phyloP scores from a whole-genome alignment of 2,329 filamentous ascomycete species.

The Lachnum nothofagi region DNA sequence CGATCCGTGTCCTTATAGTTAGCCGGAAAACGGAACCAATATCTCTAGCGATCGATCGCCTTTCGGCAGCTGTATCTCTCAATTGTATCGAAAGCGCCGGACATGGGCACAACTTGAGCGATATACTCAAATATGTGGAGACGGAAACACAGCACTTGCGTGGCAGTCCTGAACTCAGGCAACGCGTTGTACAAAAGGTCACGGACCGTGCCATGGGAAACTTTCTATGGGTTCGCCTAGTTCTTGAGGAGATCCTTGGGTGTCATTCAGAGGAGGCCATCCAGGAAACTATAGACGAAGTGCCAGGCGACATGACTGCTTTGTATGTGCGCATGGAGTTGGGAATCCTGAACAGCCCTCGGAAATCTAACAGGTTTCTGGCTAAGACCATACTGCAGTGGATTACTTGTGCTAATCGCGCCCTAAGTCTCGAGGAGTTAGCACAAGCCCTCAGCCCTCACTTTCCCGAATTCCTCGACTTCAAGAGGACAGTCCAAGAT shows the following conservation, averaged over 20 bases:
- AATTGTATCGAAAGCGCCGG: neutral
- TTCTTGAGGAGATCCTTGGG: conserved; percentile 28
- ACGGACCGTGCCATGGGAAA: conserved; percentile 29
- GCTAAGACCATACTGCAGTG: conserved; percentile 6
- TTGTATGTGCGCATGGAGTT: conserved; percentile 34
- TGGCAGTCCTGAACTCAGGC: conserved; percentile 2
- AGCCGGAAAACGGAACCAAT: neutral
- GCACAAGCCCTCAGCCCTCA: conserved; percentile 1
- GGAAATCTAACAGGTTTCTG: conserved; percentile 5
- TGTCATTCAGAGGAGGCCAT: conserved; percentile 27
- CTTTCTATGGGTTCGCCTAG: conserved; percentile 34
- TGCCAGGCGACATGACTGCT: conserved; percentile 32
- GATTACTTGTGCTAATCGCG: conserved; percentile 2
- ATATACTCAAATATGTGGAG: conserved; percentile 2
- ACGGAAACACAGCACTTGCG: conserved; percentile 5
- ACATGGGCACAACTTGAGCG: neutral
- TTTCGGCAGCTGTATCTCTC: neutral
- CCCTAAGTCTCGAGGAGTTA: conserved; percentile 5
- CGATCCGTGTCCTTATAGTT: neutral
- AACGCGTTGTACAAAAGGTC: conserved; percentile 23
- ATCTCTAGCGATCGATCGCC: neutral
- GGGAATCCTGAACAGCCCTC: conserved; percentile 15
- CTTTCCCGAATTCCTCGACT: conserved; percentile 22
- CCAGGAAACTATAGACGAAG: conserved; percentile 23
- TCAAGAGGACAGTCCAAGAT: conserved; percentile 26